Evolutionary conservation across 345 rosid genomes (phyloP).

Genomic region (Ceriops decandra): DNA sequence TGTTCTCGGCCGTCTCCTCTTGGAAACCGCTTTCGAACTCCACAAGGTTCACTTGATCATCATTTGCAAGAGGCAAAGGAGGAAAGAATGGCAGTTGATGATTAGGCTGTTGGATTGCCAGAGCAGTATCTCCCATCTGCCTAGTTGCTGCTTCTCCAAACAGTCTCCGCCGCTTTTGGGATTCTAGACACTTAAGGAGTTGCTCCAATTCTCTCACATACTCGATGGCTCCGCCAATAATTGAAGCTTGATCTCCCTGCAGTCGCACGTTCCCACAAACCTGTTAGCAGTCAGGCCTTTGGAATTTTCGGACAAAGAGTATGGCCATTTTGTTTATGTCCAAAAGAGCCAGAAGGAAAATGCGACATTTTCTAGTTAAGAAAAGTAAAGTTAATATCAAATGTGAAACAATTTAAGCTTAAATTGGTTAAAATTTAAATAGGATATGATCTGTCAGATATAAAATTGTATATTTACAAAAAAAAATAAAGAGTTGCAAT

Average conservation of each 20-base stretch:
- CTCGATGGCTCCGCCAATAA: slow-evolving; percentile 96
- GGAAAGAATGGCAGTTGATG: slow-evolving; percentile 33
- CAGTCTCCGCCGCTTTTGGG: slow-evolving; percentile 73
- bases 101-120: slow-evolving; percentile 33
- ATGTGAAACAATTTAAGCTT: too few relatives aligned
- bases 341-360: too few relatives aligned
- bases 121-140: slow-evolving; percentile 35
- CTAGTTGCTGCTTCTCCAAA: slow-evolving; percentile 41
- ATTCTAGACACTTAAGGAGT: slow-evolving; percentile 82
- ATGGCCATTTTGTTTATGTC: too few relatives aligned
- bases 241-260: slow-evolving; percentile 96
- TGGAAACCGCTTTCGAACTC: slow-evolving; percentile 44
- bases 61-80: slow-evolving; percentile 31
- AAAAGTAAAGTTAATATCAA: too few relatives aligned
- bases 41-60: slow-evolving; percentile 39
- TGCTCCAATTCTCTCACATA: slow-evolving; percentile 93
- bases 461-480: too few relatives aligned
- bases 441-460: too few relatives aligned
- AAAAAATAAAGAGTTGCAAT: too few relatives aligned
- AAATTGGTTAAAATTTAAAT: too few relatives aligned
- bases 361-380: too few relatives aligned
- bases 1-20: slow-evolving; percentile 84
- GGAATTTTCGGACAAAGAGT: too few relatives aligned
- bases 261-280: background rate
- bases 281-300: too few relatives aligned